phyloP scores from a whole-genome alignment of 306 rosid species.

The Cicer cuneatum region DNA sequence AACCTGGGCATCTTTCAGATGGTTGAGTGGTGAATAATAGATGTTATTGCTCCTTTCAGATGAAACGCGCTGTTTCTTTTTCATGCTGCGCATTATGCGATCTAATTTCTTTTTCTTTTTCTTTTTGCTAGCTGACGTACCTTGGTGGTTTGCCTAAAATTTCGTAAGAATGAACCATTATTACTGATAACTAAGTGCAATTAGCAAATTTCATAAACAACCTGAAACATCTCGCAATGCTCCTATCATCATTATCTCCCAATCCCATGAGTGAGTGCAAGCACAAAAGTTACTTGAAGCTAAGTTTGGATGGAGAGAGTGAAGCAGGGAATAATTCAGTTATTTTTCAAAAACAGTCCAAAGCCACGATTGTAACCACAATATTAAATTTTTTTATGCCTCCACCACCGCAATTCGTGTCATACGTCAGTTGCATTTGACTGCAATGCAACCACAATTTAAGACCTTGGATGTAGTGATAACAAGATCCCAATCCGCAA shows the following conservation, averaged over 20 bases:
- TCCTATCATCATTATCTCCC: constrained; percentile 13
- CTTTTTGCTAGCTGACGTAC: constrained; percentile 88
- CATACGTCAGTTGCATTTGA: background rate
- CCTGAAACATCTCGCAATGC: constrained; percentile 17
- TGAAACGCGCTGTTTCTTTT: constrained; percentile 71
- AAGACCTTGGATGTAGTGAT: background rate
- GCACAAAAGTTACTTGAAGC: background rate
- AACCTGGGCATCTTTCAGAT: constrained; percentile 90
- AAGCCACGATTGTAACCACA: background rate
- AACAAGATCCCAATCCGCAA: background rate
- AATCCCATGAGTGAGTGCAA: constrained; percentile 6
- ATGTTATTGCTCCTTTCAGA: constrained; percentile 57
- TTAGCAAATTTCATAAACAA: constrained; percentile 16
- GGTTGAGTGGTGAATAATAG: constrained; percentile 86
- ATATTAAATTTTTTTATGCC: background rate
- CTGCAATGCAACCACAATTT: background rate
- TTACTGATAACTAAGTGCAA: constrained; percentile 9
- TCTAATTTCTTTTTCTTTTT: constrained; percentile 82
- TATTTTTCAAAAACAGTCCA: background rate
- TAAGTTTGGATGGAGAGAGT: background rate
- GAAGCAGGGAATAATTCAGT: background rate
- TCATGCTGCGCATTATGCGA: constrained; percentile 78
- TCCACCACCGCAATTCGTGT: background rate
- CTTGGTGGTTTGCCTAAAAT: constrained; percentile 83
- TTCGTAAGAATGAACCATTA: constrained; percentile 4